Evolutionary conservation across 306 rosid genomes (phyloP).

Genomic region (Casuarina cunninghamiana): DNA sequence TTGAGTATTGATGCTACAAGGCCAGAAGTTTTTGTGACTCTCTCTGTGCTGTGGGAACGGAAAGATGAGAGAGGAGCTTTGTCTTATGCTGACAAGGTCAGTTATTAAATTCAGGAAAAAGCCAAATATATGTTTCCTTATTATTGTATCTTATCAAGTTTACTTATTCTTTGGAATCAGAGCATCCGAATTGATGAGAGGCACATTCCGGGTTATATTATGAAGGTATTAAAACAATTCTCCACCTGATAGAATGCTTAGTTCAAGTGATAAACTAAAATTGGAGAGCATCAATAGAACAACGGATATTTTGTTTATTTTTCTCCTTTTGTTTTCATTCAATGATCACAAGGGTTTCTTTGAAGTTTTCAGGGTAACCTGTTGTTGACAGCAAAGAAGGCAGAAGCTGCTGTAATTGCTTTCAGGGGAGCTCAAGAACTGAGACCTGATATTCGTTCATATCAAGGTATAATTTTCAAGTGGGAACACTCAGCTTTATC

Average conservation of each 20-base stretch:
- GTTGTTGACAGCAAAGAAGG: conserved; percentile 70
- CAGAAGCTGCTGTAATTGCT: conserved; percentile 85
- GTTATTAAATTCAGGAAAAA: conserved; percentile 29
- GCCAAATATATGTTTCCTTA: conserved; percentile 27
- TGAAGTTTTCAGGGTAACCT: conserved; percentile 68
- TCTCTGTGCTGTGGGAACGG: conserved; percentile 92
- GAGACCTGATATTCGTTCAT: conserved; percentile 98
- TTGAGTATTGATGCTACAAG: conserved; percentile 82
- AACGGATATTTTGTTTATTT: conserved; percentile 5
- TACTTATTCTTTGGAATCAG: conserved; percentile 52
- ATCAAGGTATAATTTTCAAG: conserved; percentile 72
- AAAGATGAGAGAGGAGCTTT: conserved; percentile 92
- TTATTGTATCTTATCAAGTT: conserved; percentile 27
- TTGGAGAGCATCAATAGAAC: conserved; percentile 8
- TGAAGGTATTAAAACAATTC: conserved; percentile 68
- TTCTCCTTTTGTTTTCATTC: conserved; percentile 14
- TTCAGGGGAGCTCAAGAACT: conserved; percentile 96
- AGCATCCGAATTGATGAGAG: conserved; percentile 86
- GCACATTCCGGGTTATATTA: conserved; percentile 85
- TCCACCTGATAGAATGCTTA: conserved; percentile 10
- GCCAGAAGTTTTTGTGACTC: conserved; percentile 96
- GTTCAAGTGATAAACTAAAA: conserved; percentile 11
- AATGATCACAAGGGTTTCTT: conserved; percentile 10
- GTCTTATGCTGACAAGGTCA: conserved; percentile 91
- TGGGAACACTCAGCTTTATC: conserved; percentile 22